Evolutionary conservation across 805 yeast species (phyloP), one percentile per base, ranked within the genome.

Genomic region (Vanderwaltozyma verrucispora): DNA sequence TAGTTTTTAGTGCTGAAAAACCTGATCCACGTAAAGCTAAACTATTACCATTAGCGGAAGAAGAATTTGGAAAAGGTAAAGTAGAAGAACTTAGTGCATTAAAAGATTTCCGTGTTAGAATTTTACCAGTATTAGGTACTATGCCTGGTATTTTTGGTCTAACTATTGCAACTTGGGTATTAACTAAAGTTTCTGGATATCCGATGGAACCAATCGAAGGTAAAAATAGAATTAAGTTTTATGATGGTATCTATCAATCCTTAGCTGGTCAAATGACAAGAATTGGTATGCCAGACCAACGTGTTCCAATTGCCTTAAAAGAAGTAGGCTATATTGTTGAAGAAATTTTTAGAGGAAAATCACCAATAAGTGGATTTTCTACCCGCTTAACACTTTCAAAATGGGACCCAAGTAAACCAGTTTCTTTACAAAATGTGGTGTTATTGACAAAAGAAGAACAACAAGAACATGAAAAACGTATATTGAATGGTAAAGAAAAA

Each of bases 101-200:
- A 46, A 79, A 75, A 50, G 87, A 86, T 62, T 92, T 92, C 67
- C 72, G 99, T 49, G 96, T 88, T 10, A 71, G 99, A 49, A 89
- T 92, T 33, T 68, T 92, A 39, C 99, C 99, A 0, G 99, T 92
- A 0, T 64, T 92, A 45, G 97, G 98, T 3, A 85, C 98, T 0
- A 77, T 92, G 80, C 99, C 99, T 1, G 96, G 92, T 9, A 80
- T 89, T 62, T 92, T 92, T 64, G 99, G 97, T 1, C 69, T 92
- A 33, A 75, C 95, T 0, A 72, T 89, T 39, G 94, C 95, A 3
- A 81, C 96, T 1, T 79, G 84, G 62, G 65, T 92, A 17, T 61
- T 92, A 26, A 82, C 94, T 2, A 62, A 71, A 3, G 76, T 86
- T 8, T 77, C 95, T 1, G 96, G 92, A 1, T 92, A 92, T 56